Conservation (phyloP, 768 basidiomycete genomes). For the Galerina marginata region DNA sequence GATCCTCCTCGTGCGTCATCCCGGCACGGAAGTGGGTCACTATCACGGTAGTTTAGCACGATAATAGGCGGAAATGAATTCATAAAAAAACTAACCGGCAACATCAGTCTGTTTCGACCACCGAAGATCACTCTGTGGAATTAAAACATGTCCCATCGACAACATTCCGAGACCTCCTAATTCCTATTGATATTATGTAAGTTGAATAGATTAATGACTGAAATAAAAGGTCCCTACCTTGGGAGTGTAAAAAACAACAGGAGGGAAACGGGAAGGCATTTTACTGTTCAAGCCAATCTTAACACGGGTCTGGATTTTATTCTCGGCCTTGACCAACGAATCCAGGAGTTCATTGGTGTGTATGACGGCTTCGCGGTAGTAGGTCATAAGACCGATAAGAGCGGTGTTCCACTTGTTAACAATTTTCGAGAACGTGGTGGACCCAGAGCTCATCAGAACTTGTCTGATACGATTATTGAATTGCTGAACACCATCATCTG, state of each 20-base stretch:
- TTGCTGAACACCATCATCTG: conserved; percentile 93
- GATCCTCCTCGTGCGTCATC: conserved; percentile 95
- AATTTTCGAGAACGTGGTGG: conserved; percentile 98
- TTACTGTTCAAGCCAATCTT: conserved; percentile 99
- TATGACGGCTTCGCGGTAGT: conserved; percentile 97
- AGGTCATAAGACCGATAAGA: conserved; percentile 95
- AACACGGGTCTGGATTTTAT: conserved; percentile 99
- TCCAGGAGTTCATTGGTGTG: conserved; percentile 97
- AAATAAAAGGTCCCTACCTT: conserved; percentile 54
- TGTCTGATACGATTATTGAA: conserved; percentile 98
- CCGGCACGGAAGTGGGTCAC: conserved; percentile 99
- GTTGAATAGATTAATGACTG: conserved; percentile 1
- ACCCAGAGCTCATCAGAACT: conserved; percentile 98
- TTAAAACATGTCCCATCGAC: conserved; percentile 98
- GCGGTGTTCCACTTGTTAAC: conserved; percentile 99
- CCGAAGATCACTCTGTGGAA: conserved; percentile 95
- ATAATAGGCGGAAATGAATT: not conserved
- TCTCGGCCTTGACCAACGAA: conserved; percentile 96
- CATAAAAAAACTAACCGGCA: conserved; percentile 56
- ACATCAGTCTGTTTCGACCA: conserved; percentile 99
- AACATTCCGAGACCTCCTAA: conserved; percentile 98
- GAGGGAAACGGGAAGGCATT: conserved; percentile 99
- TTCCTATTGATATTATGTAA: conserved; percentile 54
- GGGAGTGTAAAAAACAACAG: conserved; percentile 94
- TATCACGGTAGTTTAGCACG: conserved; percentile 27